Evolutionary conservation across 495 filamentous ascomycete species (phyloP).

Genomic region (Aspergillus wentii): DNA sequence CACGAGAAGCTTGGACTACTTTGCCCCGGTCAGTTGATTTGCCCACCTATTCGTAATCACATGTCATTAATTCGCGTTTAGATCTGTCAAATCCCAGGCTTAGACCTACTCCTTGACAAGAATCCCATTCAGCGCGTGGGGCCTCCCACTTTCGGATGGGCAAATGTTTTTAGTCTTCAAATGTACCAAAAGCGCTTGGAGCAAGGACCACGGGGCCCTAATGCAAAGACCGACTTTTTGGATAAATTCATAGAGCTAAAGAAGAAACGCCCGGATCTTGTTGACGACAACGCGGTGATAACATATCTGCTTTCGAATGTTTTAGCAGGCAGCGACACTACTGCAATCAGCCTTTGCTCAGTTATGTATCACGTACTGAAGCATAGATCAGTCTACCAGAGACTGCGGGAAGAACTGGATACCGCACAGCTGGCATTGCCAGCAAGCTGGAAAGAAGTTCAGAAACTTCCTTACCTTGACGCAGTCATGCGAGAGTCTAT

Average conservation of each 20-base stretch:
- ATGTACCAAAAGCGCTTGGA: slow-evolving; percentile 15
- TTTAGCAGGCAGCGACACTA: slow-evolving; percentile 34
- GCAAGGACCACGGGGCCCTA: background rate
- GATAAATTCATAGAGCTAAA: slow-evolving; percentile 17
- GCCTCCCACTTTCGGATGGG: slow-evolving; percentile 20
- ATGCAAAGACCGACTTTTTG: slow-evolving; percentile 14
- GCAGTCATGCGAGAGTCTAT: slow-evolving; percentile 67
- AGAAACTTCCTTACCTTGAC: slow-evolving; percentile 55
- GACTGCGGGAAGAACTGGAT: slow-evolving; percentile 23
- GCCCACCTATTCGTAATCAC: background rate
- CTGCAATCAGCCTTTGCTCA: slow-evolving; percentile 24
- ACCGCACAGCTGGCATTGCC: slow-evolving; percentile 9
- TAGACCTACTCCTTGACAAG: slow-evolving; percentile 18
- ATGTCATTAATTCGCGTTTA: background rate
- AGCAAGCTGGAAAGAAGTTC: slow-evolving; percentile 13
- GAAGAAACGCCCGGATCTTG: slow-evolving; percentile 16
- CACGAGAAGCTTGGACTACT: slow-evolving; percentile 25
- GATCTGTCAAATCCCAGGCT: slow-evolving; percentile 18
- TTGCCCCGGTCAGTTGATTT: slow-evolving; percentile 18
- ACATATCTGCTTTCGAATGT: slow-evolving; percentile 24
- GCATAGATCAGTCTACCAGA: slow-evolving; percentile 15
- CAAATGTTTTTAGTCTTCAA: slow-evolving; percentile 17
- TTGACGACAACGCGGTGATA: slow-evolving; percentile 16
- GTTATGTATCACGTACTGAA: slow-evolving; percentile 38
- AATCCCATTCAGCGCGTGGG: slow-evolving; percentile 15